A percentile compares a stretch with the other conserved stretches of the same genome.
phyloP scores from a whole-genome alignment of 1,284 basidiomycete species.

The Omphalotus olearius region DNA sequence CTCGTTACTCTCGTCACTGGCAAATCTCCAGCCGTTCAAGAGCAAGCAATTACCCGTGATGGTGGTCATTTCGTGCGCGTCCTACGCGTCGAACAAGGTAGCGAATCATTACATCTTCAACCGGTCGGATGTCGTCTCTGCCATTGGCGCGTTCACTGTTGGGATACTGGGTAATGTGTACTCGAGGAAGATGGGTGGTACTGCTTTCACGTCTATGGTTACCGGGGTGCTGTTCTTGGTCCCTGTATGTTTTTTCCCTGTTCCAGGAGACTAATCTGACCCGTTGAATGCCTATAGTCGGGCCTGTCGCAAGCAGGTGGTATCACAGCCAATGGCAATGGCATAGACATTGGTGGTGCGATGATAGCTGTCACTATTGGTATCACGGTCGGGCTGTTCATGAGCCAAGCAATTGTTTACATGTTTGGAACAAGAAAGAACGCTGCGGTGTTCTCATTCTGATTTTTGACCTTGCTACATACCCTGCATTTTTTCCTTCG shows the following conservation, averaged over 20 bases:
- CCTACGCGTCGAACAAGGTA: slow-evolving; percentile 74
- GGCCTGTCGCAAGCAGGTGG: slow-evolving; percentile 86
- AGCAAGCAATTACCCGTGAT: slow-evolving; percentile 75
- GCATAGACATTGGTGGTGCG: slow-evolving; percentile 72
- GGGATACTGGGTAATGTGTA: slow-evolving; percentile 81
- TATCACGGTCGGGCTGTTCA: slow-evolving; percentile 88
- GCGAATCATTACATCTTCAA: slow-evolving; percentile 86
- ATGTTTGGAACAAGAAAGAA: slow-evolving; percentile 81
- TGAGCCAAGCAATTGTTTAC: slow-evolving; percentile 83
- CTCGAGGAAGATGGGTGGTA: slow-evolving; percentile 82
- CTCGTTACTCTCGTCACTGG: slow-evolving; percentile 67
- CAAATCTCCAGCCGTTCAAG: slow-evolving; percentile 73
- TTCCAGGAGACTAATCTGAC: neutral
- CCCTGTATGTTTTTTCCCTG: slow-evolving; percentile 47
- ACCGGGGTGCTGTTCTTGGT: slow-evolving; percentile 84
- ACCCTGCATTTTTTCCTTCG: neutral
- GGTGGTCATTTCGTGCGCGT: slow-evolving; percentile 80
- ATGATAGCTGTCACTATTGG: slow-evolving; percentile 90
- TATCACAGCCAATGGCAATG: slow-evolving; percentile 63
- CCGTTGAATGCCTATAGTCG: slow-evolving; percentile 43
- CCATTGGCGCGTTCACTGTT: slow-evolving; percentile 85
- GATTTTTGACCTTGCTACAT: neutral
- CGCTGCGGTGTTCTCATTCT: slow-evolving; percentile 81
- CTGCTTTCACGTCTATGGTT: slow-evolving; percentile 87
- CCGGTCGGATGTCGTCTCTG: slow-evolving; percentile 78